Base-by-base conservation (phyloP, 2,329 filamentous ascomycete species). In the Emmonsiellopsis sp. region DNA sequence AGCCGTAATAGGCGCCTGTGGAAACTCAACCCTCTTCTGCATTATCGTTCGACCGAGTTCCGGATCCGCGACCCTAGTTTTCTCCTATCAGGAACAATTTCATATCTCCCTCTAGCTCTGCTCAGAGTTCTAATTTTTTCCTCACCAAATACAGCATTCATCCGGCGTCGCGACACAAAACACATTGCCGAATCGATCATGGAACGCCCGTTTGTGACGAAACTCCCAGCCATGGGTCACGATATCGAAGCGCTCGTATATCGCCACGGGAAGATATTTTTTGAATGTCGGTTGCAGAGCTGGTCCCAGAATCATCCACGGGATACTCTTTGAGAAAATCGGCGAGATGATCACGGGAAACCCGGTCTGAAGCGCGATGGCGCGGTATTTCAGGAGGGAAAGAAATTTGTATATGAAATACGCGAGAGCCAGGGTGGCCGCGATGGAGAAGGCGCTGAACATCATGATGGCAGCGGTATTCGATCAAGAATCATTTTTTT, bases 1-100 rank as follows among this genome's bases (percentile, higher is more conserved):
- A 17, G 53, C 61, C 3, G 61, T 56, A 7, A 65, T 52, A 0
- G 61, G 58, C 1, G 62, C 53, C 55, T 65, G 64, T 1, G 61
- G 34, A 49, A 73, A 73, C 44, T 71, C 69, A 8, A 68, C 68
- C 32, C 64, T 61, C 6, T 68, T 62, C 37, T 65, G 61, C 10
- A 72, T 54, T 5, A 73, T 57, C 13, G 57, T 49, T 34, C 56
- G 56, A 1, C 61, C 63, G 31, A 71, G 49, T 17, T 57, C 62
- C 1, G 67, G 64, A 54, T 73, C 68, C 6, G 61, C 64, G 10
- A 62, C 59, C 56, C 62, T 60, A 47, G 31, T 37, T 14, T 31
- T 27, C 21, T 27, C 6, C 10, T 21, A 39, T 52, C 9, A 52
- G 40, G 37, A 45, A 45, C 13, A 17, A 17, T 17, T 17, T 17